Evolutionary conservation across 2,329 filamentous ascomycete species (phyloP).

Genomic region (Fusarium verticillioides): DNA sequence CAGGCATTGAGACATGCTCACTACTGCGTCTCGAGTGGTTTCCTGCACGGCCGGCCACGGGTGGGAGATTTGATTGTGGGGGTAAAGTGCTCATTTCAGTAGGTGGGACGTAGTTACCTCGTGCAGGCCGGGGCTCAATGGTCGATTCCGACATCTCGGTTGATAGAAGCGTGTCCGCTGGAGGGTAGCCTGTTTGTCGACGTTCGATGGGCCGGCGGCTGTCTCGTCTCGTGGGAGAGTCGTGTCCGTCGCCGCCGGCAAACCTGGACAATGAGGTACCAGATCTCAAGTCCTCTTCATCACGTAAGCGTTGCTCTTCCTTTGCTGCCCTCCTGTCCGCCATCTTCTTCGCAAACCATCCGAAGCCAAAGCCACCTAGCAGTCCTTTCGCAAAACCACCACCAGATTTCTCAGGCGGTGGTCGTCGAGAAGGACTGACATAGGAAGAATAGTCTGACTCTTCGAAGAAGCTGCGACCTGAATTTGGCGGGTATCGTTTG

Average conservation of each 20-base stretch:
- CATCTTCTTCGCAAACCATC: constrained; percentile 75
- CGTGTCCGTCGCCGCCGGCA: constrained; percentile 75
- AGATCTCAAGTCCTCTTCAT: constrained; percentile 66
- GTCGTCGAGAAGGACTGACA: constrained; percentile 70
- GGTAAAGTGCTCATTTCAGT: constrained; percentile 37
- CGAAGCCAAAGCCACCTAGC: constrained; percentile 71
- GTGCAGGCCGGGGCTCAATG: constrained; percentile 46
- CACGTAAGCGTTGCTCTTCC: constrained; percentile 59
- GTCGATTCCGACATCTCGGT: constrained; percentile 52
- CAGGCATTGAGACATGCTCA: constrained; percentile 61
- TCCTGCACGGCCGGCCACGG: constrained; percentile 40
- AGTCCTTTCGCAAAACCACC: constrained; percentile 67
- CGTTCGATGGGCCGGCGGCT: constrained; percentile 47
- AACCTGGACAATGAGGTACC: constrained; percentile 72
- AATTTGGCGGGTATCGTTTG: constrained; percentile 57
- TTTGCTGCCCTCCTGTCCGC: constrained; percentile 63
- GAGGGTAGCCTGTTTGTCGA: constrained; percentile 46
- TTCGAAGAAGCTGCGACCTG: constrained; percentile 57
- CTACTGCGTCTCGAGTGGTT: constrained; percentile 56
- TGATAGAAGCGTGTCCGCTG: constrained; percentile 43
- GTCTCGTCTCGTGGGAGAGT: constrained; percentile 57
- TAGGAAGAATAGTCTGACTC: constrained; percentile 70
- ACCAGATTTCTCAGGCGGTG: constrained; percentile 56
- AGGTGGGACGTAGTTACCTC: constrained; percentile 42
- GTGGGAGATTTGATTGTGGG: constrained; percentile 37